Base-by-base conservation (phyloP, 306 rosid genomes). In the Lathyrus tuberosus region DNA sequence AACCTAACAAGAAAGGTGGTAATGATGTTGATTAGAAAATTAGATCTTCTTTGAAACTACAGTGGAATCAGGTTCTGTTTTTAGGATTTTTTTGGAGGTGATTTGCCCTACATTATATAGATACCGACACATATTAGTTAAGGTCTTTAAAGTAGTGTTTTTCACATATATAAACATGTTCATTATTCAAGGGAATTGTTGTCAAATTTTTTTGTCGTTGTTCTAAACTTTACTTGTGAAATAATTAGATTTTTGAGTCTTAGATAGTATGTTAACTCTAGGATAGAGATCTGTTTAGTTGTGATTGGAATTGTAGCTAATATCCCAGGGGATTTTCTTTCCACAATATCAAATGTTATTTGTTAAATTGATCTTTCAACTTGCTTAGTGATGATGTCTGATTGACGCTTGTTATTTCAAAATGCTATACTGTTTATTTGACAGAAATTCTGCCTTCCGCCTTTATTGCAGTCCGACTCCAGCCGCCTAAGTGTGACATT, bases 1-100 rank as follows among this genome's bases (percentile, higher is more conserved):
- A 82, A 81, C 73, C 83, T 78, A 86, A 75, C 69, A 85, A 77
- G 76, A 62, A 41, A 43, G 71, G 66, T 4, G 65, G 72, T 8
- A 63, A 62, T 8, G 81, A 84, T 48, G 81, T 67, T 57, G 63
- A 61, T 54, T 70, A 62, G 48, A 9, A 59, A 47, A 41, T 14
- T 57, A 6, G 11, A 11, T 52, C 20, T 6, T n/a, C 26, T 8
- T 11, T n/a, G 30, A 12, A 31, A 42, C 62, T 10, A 44, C 24
- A 18, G 16, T 18, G 2, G 7, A 74, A 30, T 78, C 78, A 76
- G 78, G 78, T 77, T 84, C 65, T 77, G 8, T 67, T 31, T 79
- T 63, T 17, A 11, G 53, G 48, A 35, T 31, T 46, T 62, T 31
- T 16, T 52, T 4, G 16, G 63, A 26, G 31, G 37, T 30, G 3